Base-by-base conservation (phyloP, 1,139 yeast genomes). In the Lodderomyces parapsilosis region DNA sequence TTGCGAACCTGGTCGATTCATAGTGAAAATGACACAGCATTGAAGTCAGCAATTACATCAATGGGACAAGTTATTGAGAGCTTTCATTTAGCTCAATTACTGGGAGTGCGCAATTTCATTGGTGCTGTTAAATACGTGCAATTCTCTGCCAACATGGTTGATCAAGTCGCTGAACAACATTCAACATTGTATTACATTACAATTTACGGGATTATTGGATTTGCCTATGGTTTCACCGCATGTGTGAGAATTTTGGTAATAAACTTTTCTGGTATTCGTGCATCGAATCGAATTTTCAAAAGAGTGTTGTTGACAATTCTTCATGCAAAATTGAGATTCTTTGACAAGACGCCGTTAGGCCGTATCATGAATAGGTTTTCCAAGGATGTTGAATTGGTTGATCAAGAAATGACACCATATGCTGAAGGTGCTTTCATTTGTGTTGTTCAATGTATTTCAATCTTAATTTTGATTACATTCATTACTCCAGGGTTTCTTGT, bases 361-460 rank as follows among this genome's bases (percentile, higher is more conserved):
- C 83, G 99, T 63, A 88, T 93, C 49, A 89, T 93, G 94, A 94
- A 93, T 66, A 79, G 99, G 62, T 93, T 94, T 60, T 90, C 98
- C 17, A 91, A 90, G 63, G 99, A 93, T 69, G 81, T 93, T 49
- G 98, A 91, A 65, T 82, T 94, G 17, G 80, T 90, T 49, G 99
- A 93, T 65, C 97, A 91, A 69, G 97, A 91, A 55, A 71, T 91
- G 52, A 81, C 91, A n/a, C 88, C 95, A 14, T 80, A 77, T 56
- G 83, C 89, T 34, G 88, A 86, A 56, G 89, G 86, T 53, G 80
- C 86, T 15, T 71, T 86, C 42, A 79, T 79, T 42, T 84, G 89
- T 53, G 55, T 86, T 28, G 74, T 91, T 40, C 79, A 82, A 41
- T 86, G 94, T 61, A 47, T 81, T 6, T 77, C 90, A 2, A 86